Evolutionary conservation across 164 flowering plant species (phyloP), one percentile per base, ranked within the genome.

Genomic region (Sextonia rubra): DNA sequence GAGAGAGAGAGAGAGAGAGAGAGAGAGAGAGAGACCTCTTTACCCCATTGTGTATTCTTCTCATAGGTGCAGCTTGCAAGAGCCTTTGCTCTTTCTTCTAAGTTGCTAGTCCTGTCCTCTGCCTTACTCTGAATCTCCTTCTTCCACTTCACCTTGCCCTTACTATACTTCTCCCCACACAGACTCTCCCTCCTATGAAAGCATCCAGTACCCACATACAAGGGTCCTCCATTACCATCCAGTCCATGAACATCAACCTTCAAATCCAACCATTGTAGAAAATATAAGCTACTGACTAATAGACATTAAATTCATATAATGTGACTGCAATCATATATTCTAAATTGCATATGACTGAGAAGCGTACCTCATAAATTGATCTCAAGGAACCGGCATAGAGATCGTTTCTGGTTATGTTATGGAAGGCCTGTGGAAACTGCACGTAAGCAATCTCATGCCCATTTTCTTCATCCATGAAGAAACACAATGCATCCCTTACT

Each of bases 381-480:
- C 9, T 58, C n/a, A 67, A 7, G 1, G 23, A 9, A 68, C 26
- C 44, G 27, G 49, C 71, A 61, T 79, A 77, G 25, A 75, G 66
- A 52, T 76, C 82, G 23, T 78, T 71, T 56, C 64, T 70, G 18
- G 76, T 71, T 20, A 71, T 14, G 60, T 83, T 83, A 7, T 73
- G 66, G 71, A 74, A 81, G 29, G 27, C 12, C 20, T 80, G 83
- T 2, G 85, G 85, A 55, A 60, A 81, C 49, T 81, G 83, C 58
- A 80, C 80, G 61, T 37, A 82, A 20, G 83, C 83, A 70, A 82
- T 70, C 20, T 82, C 74, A 30, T 69, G 73, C 17, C 81, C 80
- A n/a, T 76, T 66, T 26, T 78, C 75, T 72, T 82, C 81, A 72
- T 82, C 83, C 80, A 80, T 78, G 66, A 80, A 73, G 48, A 82